These are phyloP conservation scores for Mycena rosella DNA, from an alignment of 768 basidiomycete species.

Conservation along the genomic window DNA sequence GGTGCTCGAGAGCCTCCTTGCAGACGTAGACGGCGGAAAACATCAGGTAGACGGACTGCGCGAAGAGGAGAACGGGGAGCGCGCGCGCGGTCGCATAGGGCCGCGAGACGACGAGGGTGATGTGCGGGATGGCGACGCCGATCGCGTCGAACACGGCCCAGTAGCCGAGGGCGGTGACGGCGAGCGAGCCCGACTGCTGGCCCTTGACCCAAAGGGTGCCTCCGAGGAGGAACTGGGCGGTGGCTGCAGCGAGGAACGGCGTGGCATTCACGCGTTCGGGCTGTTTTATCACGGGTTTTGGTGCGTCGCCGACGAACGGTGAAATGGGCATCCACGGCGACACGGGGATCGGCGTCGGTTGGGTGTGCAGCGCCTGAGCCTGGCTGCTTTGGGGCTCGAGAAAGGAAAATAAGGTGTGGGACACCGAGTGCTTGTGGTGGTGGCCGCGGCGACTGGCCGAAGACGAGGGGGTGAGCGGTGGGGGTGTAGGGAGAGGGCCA, in stretches of 20 bases:
- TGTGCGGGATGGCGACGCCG: slow-evolving; percentile 68
- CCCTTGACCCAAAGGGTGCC: slow-evolving; percentile 90
- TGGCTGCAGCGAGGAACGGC: slow-evolving; percentile 63
- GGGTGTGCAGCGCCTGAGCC: slow-evolving; percentile 61
- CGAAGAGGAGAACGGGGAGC: slow-evolving; percentile 82
- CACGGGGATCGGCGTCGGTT: slow-evolving; percentile 70
- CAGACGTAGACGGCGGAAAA: slow-evolving; percentile 96
- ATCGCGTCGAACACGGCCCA: slow-evolving; percentile 96
- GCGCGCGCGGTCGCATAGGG: slow-evolving; percentile 69
- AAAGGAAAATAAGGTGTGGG: slow-evolving; percentile 96
- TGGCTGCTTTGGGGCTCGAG: slow-evolving; percentile 75
- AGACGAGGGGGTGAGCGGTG: slow-evolving; percentile 45
- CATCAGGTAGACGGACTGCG: slow-evolving; percentile 93
- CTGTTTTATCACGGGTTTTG: slow-evolving; percentile 46
- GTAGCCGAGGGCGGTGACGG: slow-evolving; percentile 93
- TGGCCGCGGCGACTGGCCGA: slow-evolving; percentile 73
- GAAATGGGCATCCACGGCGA: slow-evolving; percentile 80
- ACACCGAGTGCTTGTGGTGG: slow-evolving; percentile 94
- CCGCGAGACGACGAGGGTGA: slow-evolving; percentile 24
- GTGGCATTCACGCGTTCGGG: slow-evolving; percentile 10
- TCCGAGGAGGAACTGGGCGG: slow-evolving; percentile 81
- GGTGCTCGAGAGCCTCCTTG: slow-evolving; percentile 96
- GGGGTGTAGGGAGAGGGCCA: slow-evolving; percentile 48
- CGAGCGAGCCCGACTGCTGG: slow-evolving; percentile 88
- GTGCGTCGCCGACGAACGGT: slow-evolving; percentile 50